These are phyloP conservation scores for Clonostachys byssicola DNA, from an alignment of 2,329 filamentous ascomycete species.

Conservation along the genomic window DNA sequence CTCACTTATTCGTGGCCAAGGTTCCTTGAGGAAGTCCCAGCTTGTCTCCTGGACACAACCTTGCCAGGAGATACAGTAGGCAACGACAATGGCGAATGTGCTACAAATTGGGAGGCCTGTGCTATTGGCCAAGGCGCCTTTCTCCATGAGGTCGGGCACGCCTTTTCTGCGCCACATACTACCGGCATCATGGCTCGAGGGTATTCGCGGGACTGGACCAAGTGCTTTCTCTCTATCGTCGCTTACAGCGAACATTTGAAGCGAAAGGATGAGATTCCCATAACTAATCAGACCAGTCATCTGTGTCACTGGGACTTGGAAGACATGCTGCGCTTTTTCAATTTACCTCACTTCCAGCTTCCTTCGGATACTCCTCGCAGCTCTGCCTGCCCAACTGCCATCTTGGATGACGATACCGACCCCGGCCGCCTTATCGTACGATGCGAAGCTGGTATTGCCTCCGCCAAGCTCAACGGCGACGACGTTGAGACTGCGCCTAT, in stretches of 20 bases:
- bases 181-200: conserved; percentile 58
- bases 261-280: conserved; percentile 6
- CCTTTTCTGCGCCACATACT: conserved; percentile 67
- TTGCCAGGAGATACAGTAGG: conserved; percentile 28
- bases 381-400: not conserved
- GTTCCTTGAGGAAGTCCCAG: conserved; percentile 60
- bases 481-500: conserved; percentile 4
- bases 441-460: conserved; percentile 8
- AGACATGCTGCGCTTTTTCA: conserved; percentile 63
- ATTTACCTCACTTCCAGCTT: conserved; percentile 64
- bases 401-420: conserved; percentile 12
- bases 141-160: conserved; percentile 66
- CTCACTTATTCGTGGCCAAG: conserved; percentile 67
- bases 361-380: conserved; percentile 43
- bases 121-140: conserved; percentile 62
- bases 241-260: conserved; percentile 19
- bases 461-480: conserved; percentile 7
- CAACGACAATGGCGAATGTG: conserved; percentile 35
- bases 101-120: conserved; percentile 37
- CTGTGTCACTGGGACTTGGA: conserved; percentile 67
- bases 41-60: conserved; percentile 37
- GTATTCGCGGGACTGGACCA: conserved; percentile 34
- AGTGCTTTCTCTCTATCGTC: conserved; percentile 29
- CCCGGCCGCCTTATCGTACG: conserved; percentile 11
- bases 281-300: conserved; percentile 32